Evolutionary conservation across 2,329 filamentous ascomycete genomes (phyloP), one percentile per base, ranked within the genome.

Genomic region (Aspergillus pseudotamarii): DNA sequence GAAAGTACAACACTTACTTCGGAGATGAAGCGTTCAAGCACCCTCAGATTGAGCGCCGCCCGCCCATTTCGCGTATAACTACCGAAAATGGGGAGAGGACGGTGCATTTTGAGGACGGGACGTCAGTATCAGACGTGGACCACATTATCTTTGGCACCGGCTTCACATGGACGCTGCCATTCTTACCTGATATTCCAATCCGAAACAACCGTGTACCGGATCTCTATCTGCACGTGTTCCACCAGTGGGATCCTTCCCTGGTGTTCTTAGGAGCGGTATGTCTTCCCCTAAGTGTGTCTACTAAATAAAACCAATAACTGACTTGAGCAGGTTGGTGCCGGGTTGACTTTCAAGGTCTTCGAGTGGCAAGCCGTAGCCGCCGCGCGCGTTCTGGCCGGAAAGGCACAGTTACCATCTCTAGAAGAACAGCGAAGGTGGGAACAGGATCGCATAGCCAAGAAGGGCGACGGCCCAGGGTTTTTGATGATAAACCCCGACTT

Each of bases 361-460:
- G 88, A 90, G 75, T 90, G 86, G 86, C 88, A 90, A 72, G 87
- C 87, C 10, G 87, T 89, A 0, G 80, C 86, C 2, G 86, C 84
- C 0, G 87, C 88, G 1, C 78, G 88, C 0, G 74, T 88, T 1
- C 79, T 90, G 0, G 83, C 88, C 0, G 85, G 86, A 0, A 80
- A 86, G 1, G 82, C 82, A 0, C 74, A 66, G 0, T 74, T 89
- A 1, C 88, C 88, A 0, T 66, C 82, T 0, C 50, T 77, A 0
- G 75, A 78, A 26, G 84, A 84, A 58, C 85, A 86, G 78, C 68
- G 76, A 34, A 72, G 69, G 23, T 90, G 88, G 88, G 88, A 90
- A 68, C 67, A 72, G 8, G 83, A 87, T 2, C 78, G 87, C 0
- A 82, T 90, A 12, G 75, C 75, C 23, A 69, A 72, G 9, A 83